A percentile compares a stretch with the other conserved stretches of the same genome.
These are phyloP conservation scores for Cinchona pubescens DNA, from an alignment of 257 asterid genomes.

Conservation along the genomic window DNA sequence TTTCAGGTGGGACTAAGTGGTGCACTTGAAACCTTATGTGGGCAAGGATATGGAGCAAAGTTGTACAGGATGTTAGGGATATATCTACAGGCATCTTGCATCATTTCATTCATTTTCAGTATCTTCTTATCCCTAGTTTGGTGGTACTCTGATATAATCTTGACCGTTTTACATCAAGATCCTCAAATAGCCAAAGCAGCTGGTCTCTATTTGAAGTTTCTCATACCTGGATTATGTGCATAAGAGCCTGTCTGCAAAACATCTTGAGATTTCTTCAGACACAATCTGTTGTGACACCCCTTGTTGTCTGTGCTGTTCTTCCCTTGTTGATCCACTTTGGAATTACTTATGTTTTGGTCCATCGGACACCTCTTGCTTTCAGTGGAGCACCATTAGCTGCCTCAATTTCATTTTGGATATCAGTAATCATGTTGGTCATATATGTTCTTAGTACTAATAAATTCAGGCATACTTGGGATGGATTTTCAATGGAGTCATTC, in stretches of 20 bases:
- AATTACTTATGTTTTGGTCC: constrained; percentile 45
- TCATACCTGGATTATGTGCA: constrained; percentile 69
- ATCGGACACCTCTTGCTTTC: constrained; percentile 43
- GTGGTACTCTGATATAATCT: constrained; percentile 54
- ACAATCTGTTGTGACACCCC: constrained; percentile 51
- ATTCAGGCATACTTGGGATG: constrained; percentile 49
- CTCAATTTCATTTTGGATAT: constrained; percentile 63
- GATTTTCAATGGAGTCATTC: constrained; percentile 42
- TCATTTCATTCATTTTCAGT: constrained; percentile 41
- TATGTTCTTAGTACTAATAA: constrained; percentile 40
- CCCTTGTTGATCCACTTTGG: constrained; percentile 53
- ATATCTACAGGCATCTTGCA: constrained; percentile 68
- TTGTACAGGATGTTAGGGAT: constrained; percentile 53
- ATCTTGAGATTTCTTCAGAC: constrained; percentile 68
- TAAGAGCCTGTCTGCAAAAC: constrained; percentile 59
- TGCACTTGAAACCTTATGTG: constrained; percentile 82
- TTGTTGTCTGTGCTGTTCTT: constrained; percentile 50
- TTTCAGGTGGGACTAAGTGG: constrained; percentile 75
- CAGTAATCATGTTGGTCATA: constrained; percentile 37
- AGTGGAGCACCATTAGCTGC: constrained; percentile 60
- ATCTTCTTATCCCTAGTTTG: constrained; percentile 44
- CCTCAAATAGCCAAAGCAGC: constrained; percentile 57
- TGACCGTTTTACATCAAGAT: constrained; percentile 54
- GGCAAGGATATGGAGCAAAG: constrained; percentile 77
- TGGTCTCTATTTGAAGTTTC: constrained; percentile 56